Base-by-base conservation (phyloP, 768 basidiomycete genomes). In the Favolaschia claudopus region DNA sequence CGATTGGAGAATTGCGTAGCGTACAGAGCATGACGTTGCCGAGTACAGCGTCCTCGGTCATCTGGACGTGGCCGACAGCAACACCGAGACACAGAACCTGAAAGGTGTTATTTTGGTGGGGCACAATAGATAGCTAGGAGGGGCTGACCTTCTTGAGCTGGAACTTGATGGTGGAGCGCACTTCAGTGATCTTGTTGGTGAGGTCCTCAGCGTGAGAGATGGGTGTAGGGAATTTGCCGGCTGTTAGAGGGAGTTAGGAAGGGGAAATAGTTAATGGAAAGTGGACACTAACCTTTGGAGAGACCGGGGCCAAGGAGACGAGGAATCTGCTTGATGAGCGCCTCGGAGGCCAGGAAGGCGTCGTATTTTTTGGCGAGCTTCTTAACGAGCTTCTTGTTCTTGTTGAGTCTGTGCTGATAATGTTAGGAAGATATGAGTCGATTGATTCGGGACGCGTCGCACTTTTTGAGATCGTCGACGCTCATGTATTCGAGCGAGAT, bases 381-480 rank as follows among this genome's bases (percentile, higher is more conserved):
- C 86, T 99, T 99, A 73, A 99, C 97, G 62, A 99, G 93, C 82
- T 99, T 99, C 86, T 99, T 99, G 88, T 99, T 99, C 84, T 97
- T 96, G 90, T 96, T 97, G 65, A 98, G 86, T 79, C 92, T 94
- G 43, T 3, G 9, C n/a, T 39, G 17, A 42, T 13, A 19, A 43
- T 14, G 27, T 55, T 58, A 8, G 65, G 37, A 36, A 54, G 9
- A 28, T 20, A 15, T 14, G 13, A 40, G 28, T 14, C 24, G n/a
- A 15, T 19, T 13, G 8, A 13, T 34, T 5, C 27, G 1, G 25
- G 15, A 43, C 14, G n/a, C 8, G 29, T 72, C 84, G 33, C 72
- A 95, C 95, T 99, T 99, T 81, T 99, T 99, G 80, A 99, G 84
- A 80, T 99, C 97, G 69, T 99, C 97, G 67, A 98, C 97, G 65